These are phyloP conservation scores for Telopea speciosissima DNA, from an alignment of 177 flowering plant species.

Conservation along the genomic window DNA sequence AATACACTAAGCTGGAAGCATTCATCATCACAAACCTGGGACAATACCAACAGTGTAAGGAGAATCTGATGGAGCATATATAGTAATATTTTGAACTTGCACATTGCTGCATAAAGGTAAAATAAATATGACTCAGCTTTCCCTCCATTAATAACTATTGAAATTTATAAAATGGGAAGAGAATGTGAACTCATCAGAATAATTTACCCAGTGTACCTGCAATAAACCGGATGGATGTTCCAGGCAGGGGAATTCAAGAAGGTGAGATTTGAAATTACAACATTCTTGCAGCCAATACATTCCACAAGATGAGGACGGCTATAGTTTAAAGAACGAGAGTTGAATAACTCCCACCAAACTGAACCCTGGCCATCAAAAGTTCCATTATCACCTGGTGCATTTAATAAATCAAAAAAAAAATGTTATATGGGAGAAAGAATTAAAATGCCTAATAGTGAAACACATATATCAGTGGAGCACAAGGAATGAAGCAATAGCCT, in stretches of 20 bases:
- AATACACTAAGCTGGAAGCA: neutral
- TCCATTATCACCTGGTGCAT: slow-evolving; percentile 76
- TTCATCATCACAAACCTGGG: slow-evolving; percentile 43
- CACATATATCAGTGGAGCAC: neutral
- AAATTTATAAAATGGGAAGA: neutral
- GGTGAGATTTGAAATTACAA: slow-evolving; percentile 74
- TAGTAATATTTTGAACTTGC: slow-evolving; percentile 43
- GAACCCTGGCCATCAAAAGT: slow-evolving; percentile 91
- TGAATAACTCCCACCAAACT: slow-evolving; percentile 81
- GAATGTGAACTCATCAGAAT: neutral
- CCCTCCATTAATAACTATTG: too few species aligned
- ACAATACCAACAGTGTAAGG: slow-evolving; percentile 55
- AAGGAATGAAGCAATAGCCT: neutral
- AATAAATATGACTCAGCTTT: neutral
- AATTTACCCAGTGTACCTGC: slow-evolving; percentile 40
- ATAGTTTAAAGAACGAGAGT: slow-evolving; percentile 56
- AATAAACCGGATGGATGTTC: slow-evolving; percentile 59
- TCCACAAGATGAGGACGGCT: slow-evolving; percentile 91
- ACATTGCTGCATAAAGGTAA: slow-evolving; percentile 46
- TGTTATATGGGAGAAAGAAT: slow-evolving; percentile 1
- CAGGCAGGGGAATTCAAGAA: slow-evolving; percentile 60
- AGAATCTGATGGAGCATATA: slow-evolving; percentile 45
- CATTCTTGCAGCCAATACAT: slow-evolving; percentile 39
- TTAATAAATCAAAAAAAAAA: slow-evolving; percentile 1
- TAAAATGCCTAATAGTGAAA: neutral